Conservation (phyloP, 345 rosid genomes). For the Turritis glabra region DNA sequence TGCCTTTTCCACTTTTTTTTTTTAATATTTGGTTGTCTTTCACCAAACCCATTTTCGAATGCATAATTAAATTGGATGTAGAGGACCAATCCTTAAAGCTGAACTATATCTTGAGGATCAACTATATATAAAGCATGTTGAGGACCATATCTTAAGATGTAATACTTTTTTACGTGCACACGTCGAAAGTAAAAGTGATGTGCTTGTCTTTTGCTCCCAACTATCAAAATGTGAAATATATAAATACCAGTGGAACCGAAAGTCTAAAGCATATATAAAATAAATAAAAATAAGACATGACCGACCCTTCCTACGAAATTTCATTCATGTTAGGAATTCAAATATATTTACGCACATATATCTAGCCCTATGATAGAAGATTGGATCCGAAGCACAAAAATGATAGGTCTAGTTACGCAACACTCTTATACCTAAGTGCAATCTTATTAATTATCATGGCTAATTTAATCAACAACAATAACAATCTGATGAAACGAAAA, state of each 20-base stretch:
- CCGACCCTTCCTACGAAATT: constrained; percentile 1
- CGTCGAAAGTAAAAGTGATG: constrained; percentile 29
- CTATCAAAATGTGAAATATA: constrained; percentile 10
- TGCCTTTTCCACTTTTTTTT: constrained; percentile 11
- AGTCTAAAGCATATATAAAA: background rate
- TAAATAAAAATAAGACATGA: background rate
- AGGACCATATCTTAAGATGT: background rate
- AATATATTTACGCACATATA: background rate
- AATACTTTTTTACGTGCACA: constrained; percentile 18
- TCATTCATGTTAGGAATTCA: background rate
- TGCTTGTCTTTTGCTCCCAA: constrained; percentile 24
- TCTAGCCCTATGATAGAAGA: background rate
- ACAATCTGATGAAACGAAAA: too few species aligned
- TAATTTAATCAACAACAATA: too few species aligned
- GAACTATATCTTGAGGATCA: too few species aligned
- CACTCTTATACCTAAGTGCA: too few species aligned
- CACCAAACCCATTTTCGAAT: background rate
- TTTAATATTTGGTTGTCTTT: background rate
- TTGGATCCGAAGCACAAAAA: too few species aligned
- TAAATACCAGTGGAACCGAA: constrained; percentile 4
- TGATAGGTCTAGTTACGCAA: too few species aligned
- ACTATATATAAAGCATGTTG: constrained; percentile 18
- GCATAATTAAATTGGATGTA: background rate
- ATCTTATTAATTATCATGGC: too few species aligned
- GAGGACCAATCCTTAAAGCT: constrained; percentile 2